Evolutionary conservation across 2,329 filamentous ascomycete genomes (phyloP), one percentile per base, ranked within the genome.

Genomic region (Pseudogymnoascus pannorum): DNA sequence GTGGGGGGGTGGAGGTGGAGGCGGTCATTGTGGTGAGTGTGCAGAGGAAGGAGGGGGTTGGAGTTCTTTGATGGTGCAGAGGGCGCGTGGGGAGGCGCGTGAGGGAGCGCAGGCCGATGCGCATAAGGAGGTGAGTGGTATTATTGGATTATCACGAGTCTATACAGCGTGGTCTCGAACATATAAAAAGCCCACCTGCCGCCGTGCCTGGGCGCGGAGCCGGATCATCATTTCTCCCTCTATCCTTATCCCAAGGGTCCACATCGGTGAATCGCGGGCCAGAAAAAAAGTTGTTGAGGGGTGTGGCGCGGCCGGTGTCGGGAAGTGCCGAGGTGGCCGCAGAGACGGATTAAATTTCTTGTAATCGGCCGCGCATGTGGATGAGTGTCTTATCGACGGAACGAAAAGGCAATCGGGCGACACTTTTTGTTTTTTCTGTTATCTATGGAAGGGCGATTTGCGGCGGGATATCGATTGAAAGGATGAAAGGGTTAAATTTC

Each of bases 351-450:
- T 51, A 51, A 51, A 51, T 51, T 51, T 51, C 42, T 51, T 51
- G 42, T 26, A 51, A 51, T 26, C 42, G 42, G 42, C 40, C 14
- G 42, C 42, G 42, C 42, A 51, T 51, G 42, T 51, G 42, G 42
- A 12, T 5, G 18, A 22, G 42, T 5, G n/a, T 14, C 20, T 2
- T 51, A 51, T 51, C 22, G 14, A 26, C 22, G 22, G 12, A 16
- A 26, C 5, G 4, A n/a, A 24, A 22, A 16, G 5, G 16, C 22
- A 51, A 51, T 4, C 42, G 7, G 22, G 42, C 42, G 22, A 14
- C 42, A 51, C 22, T 26, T 51, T 16, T 22, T 9, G 14, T 26
- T 26, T 51, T 29, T 9, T 51, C 14, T 44, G 20, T 26, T 11
- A 7, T 51, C 14, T 26, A 51, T 51, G 42, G 42, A 51, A 51